Conservation (phyloP, 352 stramenopile genomes). For the Stramenopiles sp. region DNA sequence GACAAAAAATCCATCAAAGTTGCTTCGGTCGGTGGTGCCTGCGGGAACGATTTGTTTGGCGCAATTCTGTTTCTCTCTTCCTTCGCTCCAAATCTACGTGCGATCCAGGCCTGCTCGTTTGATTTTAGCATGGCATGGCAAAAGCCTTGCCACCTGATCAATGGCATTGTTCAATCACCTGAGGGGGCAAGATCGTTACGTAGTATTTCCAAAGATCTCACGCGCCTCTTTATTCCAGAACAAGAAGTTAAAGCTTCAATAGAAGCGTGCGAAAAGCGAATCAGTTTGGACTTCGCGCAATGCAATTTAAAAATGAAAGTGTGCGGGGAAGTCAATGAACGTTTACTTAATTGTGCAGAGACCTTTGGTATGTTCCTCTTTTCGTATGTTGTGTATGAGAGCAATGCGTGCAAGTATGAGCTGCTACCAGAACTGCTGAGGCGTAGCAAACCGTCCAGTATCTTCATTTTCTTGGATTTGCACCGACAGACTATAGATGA, state of each 20-base stretch:
- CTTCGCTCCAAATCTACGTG: not conserved
- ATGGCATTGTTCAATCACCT: not conserved
- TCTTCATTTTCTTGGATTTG: not conserved
- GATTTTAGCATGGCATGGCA: not conserved
- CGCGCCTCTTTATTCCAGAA: not conserved
- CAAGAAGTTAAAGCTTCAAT: not conserved
- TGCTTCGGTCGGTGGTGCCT: not conserved
- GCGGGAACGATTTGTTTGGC: constrained; percentile 3
- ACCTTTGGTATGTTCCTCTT: not conserved
- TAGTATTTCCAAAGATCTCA: not conserved
- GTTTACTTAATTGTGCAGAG: not conserved
- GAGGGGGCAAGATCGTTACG: too few species aligned
- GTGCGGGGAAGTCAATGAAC: not conserved
- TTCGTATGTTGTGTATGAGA: constrained; percentile 10
- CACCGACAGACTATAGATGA: not conserved
- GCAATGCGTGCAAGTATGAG: not conserved
- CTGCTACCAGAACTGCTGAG: not conserved
- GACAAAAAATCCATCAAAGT: not conserved
- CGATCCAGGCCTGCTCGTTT: not conserved
- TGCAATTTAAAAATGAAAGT: not conserved
- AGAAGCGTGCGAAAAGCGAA: not conserved
- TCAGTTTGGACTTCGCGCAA: not conserved
- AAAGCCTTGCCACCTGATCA: not conserved
- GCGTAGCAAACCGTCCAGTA: not conserved
- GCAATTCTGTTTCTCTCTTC: not conserved